Evolutionary conservation across 2,329 filamentous ascomycete genomes (phyloP), one percentile per base, ranked within the genome.

Genomic region (Pseudogymnoascus sp.): DNA sequence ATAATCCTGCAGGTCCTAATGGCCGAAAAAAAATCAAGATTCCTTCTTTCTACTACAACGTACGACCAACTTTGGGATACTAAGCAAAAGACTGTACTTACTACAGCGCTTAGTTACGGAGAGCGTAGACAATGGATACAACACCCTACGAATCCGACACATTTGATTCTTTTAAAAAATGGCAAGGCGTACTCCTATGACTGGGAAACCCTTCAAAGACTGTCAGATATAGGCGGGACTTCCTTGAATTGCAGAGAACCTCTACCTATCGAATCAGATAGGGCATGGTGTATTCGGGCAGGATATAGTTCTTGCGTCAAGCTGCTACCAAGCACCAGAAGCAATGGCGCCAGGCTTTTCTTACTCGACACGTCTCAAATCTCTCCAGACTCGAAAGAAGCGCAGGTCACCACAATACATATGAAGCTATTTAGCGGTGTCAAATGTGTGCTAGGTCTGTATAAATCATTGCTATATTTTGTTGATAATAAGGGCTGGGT

Each of bases 121-220:
- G 29, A 9, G 29, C 29, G 9, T 9, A 31, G 29, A 31, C 10
- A 35, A 10, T 64, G 63, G 63, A 29, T 17, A 10, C 23, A 7
- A 10, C 42, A 62, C 21, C 63, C 63, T n/a, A 15, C 17, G 11
- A 35, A 64, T 17, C 9, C 17, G 6, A 11, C 17, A 17, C 38
- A 38, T 4, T 31, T 64, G 5, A 62, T 64, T 21, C 38, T 64
- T 10, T 15, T 64, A 11, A 7, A 31, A 5, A 7, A 56, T 11
- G 38, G 26, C 9, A 23, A 35, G 7, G 59, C 59, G 1, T 56
- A 62, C 26, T 40, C 44, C 3, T 59, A 15, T 21, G 29, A 50
- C 7, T 64, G 63, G 63, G 19, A 56, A 6, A 53, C 59, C 5
- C 26, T 64, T 26, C 10, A 62, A 29, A 23, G 38, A 13, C 42